phyloP scores from a whole-genome alignment of 371 early-diverging fungal genomes.

The Mucor circinelloides region DNA sequence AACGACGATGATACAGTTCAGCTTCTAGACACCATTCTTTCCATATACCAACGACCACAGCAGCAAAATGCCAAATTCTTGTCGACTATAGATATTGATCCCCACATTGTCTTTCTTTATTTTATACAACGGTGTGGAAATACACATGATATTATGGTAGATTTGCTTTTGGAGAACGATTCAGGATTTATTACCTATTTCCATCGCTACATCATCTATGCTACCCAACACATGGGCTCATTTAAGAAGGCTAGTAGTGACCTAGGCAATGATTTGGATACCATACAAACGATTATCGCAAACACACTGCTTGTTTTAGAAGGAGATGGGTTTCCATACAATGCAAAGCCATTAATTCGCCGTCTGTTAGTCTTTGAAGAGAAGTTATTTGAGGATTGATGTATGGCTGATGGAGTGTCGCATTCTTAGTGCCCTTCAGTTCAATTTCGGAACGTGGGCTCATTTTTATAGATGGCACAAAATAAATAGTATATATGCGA shows the following conservation, averaged over 20 bases:
- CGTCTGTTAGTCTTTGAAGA: slow-evolving; percentile 14
- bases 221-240: background rate
- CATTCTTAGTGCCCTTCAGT: background rate
- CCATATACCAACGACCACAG: slow-evolving; percentile 9
- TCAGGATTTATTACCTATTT: slow-evolving; percentile 20
- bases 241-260: background rate
- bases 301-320: slow-evolving; percentile 13
- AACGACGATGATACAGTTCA: slow-evolving; percentile 20
- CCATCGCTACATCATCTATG: slow-evolving; percentile 15
- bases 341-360: slow-evolving; percentile 17
- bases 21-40: background rate
- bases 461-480: background rate
- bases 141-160: slow-evolving; percentile 25
- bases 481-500: too few relatives aligned
- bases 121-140: slow-evolving; percentile 21
- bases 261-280: background rate
- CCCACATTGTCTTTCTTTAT: slow-evolving; percentile 19
- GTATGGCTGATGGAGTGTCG: background rate
- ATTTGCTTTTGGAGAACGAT: slow-evolving; percentile 20
- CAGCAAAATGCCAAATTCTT: background rate
- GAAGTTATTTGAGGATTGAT: background rate
- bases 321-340: slow-evolving; percentile 24
- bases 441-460: background rate
- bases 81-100: slow-evolving; percentile 12
- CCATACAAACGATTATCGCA: background rate